Percentiles rank a stretch among this genome's conserved stretches.
phyloP scores from a whole-genome alignment of 2,329 filamentous ascomycete genomes.

The Beauveria pseudobassiana region DNA sequence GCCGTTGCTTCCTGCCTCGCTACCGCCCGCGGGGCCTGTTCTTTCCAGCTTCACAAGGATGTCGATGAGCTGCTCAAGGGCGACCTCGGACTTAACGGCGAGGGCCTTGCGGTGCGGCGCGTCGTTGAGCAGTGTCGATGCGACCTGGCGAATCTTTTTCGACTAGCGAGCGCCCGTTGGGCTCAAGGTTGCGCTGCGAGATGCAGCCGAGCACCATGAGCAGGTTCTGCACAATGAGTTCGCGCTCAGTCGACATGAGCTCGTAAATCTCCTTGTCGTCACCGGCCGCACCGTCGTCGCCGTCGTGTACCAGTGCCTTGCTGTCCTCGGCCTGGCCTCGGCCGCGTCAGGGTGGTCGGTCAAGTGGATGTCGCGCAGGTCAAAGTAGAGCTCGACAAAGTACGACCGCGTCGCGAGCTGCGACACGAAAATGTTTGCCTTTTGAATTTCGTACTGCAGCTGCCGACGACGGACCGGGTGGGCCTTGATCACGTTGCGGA shows the following conservation, averaged over 20 bases:
- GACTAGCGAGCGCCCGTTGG: constrained; percentile 58
- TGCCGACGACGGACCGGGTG: constrained; percentile 44
- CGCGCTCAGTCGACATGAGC: constrained; percentile 67
- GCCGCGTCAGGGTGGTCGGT: constrained; percentile 29
- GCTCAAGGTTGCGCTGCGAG: constrained; percentile 77
- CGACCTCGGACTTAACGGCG: constrained; percentile 57
- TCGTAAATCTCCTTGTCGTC: constrained; percentile 46
- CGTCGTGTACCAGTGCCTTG: constrained; percentile 29
- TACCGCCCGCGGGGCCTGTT: constrained; percentile 32
- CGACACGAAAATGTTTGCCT: constrained; percentile 80
- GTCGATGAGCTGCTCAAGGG: constrained; percentile 64
- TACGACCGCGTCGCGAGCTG: constrained; percentile 76
- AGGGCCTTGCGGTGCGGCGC: constrained; percentile 42
- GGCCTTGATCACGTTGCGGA: constrained; percentile 41
- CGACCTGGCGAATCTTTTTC: constrained; percentile 83
- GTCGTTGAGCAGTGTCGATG: constrained; percentile 66
- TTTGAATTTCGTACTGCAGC: constrained; percentile 81
- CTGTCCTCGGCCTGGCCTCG: constrained; percentile 29
- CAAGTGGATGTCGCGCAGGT: constrained; percentile 60
- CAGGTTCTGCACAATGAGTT: constrained; percentile 74
- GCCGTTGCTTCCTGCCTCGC: constrained; percentile 17
- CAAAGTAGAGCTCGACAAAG: constrained; percentile 80
- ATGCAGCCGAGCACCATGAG: constrained; percentile 68
- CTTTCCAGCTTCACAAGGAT: constrained; percentile 69
- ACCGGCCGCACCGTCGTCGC: constrained; percentile 21